These are phyloP conservation scores for Taphrina communis DNA, from an alignment of 1,139 yeast genomes.

Conservation along the genomic window DNA sequence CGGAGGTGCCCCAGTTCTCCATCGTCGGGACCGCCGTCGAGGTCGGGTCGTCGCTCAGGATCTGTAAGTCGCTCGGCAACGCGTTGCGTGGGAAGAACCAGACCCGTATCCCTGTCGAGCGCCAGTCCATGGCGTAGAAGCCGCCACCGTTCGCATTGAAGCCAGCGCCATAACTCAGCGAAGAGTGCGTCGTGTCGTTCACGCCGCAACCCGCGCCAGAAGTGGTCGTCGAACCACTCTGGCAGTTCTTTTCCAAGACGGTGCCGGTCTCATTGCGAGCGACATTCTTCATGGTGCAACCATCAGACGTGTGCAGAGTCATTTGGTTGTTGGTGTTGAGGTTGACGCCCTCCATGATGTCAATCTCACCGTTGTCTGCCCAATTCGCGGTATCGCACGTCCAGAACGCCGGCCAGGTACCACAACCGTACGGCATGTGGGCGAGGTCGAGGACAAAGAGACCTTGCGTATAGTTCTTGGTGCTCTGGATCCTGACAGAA, in stretches of 20 bases:
- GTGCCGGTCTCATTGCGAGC: constrained; percentile 36
- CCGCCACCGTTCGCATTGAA: constrained; percentile 37
- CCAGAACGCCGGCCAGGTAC: constrained; percentile 45
- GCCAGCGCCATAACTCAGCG: constrained; percentile 31
- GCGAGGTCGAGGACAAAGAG: constrained; percentile 40
- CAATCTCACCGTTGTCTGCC: constrained; percentile 42
- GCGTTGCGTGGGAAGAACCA: constrained; percentile 42
- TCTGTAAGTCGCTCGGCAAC: constrained; percentile 34
- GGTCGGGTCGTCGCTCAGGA: constrained; percentile 26
- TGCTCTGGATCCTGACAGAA: constrained; percentile 29
- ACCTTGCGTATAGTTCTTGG: constrained; percentile 35
- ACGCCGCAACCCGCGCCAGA: constrained; percentile 41
- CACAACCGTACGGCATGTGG: constrained; percentile 43
- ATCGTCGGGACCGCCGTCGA: constrained; percentile 25
- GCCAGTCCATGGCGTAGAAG: constrained; percentile 41
- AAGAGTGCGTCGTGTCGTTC: constrained; percentile 15
- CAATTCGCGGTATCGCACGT: constrained; percentile 35
- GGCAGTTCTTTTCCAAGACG: constrained; percentile 27
- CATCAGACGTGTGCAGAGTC: constrained; percentile 41
- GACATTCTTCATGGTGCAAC: constrained; percentile 33
- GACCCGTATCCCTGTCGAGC: constrained; percentile 35
- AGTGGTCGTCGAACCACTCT: constrained; percentile 22
- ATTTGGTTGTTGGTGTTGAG: constrained; percentile 28
- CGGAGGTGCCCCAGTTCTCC: constrained; percentile 25
- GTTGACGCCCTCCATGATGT: constrained; percentile 42